Conservation (phyloP, 116 monocot species). For the Zostera marina region DNA sequence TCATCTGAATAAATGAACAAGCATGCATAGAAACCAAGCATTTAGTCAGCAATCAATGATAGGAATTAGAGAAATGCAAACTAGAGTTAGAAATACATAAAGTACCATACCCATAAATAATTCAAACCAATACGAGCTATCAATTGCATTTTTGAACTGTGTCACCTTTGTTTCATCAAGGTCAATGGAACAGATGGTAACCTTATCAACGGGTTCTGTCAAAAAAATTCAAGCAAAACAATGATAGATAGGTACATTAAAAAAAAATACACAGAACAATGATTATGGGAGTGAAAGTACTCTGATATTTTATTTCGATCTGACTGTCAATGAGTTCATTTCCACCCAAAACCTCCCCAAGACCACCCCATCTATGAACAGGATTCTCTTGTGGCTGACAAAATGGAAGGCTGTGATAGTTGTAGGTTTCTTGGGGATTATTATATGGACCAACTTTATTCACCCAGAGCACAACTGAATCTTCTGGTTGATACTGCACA, state of each 20-base stretch:
- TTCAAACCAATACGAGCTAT: constrained; percentile 84
- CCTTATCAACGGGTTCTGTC: constrained; percentile 60
- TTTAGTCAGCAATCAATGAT: constrained; percentile 2
- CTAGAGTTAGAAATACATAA: neutral
- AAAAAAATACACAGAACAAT: neutral
- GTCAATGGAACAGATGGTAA: constrained; percentile 53
- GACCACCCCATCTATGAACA: constrained; percentile 86
- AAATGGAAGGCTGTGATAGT: constrained; percentile 93
- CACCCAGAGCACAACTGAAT: constrained; percentile 77
- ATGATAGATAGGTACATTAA: neutral
- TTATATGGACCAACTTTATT: constrained; percentile 99
- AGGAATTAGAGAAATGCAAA: neutral
- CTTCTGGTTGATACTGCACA: constrained; percentile 38
- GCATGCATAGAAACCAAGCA: constrained; percentile 1
- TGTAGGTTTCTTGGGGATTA: constrained; percentile 99
- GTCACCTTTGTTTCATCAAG: constrained; percentile 64
- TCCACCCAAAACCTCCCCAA: constrained; percentile 97
- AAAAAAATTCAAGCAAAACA: neutral
- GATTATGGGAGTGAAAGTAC: constrained; percentile 12
- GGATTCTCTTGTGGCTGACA: constrained; percentile 65
- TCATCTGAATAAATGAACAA: constrained; percentile 38
- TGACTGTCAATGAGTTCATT: constrained; percentile 99
- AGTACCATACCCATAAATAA: constrained; percentile 92
- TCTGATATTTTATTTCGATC: constrained; percentile 60
- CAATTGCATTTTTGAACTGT: constrained; percentile 77